Evolutionary conservation across 768 basidiomycete genomes (phyloP).

Genomic region (Tricholoma bakamatsutake): DNA sequence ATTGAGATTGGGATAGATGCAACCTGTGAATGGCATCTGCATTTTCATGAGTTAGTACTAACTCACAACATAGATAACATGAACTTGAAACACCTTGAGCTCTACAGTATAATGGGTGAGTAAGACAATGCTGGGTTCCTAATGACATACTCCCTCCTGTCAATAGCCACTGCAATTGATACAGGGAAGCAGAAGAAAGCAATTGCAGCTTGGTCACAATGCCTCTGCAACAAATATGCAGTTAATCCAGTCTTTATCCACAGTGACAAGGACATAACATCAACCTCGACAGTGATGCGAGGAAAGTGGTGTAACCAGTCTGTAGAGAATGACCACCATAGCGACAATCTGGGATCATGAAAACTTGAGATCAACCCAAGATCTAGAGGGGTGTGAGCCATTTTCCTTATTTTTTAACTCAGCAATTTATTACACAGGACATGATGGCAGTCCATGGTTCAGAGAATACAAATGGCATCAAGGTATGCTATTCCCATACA

Average conservation of each 20-base stretch:
- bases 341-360: no score
- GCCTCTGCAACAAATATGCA: background rate
- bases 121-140: background rate
- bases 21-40: background rate
- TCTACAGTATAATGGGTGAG: background rate
- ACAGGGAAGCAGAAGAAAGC: background rate
- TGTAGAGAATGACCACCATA: no score
- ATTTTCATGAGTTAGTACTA: background rate
- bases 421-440: no score
- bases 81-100: background rate
- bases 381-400: no score
- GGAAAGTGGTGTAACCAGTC: no score
- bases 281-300: no score
- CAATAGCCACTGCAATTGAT: background rate
- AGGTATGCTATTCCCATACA: no score
- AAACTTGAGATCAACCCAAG: no score
- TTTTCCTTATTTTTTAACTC: no score
- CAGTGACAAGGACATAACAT: background rate
- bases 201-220: background rate
- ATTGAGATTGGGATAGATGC: conserved; percentile 1
- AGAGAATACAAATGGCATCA: no score
- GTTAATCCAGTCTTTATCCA: background rate
- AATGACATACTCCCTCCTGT: background rate
- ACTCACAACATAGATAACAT: background rate
- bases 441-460: no score